phyloP scores from a whole-genome alignment of 2,329 filamentous ascomycete species.

The Trichophyton simii region DNA sequence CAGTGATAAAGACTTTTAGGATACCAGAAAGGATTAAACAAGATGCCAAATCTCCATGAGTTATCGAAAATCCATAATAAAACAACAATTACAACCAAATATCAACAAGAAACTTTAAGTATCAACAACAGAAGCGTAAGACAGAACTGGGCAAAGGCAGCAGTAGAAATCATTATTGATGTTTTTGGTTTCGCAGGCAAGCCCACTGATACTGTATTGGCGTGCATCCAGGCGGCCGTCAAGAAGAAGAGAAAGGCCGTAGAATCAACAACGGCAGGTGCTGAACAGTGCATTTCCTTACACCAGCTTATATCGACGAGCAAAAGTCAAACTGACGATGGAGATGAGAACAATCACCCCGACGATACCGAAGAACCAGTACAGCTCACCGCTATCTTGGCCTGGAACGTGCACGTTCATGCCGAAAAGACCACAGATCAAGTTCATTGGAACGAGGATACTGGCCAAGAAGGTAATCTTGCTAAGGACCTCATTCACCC shows the following conservation, averaged over 20 bases:
- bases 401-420: conserved; percentile 41
- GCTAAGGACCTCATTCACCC: conserved; percentile 77
- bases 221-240: neutral
- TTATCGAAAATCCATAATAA: neutral
- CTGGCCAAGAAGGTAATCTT: conserved; percentile 93
- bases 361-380: conserved; percentile 40
- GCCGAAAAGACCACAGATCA: conserved; percentile 56
- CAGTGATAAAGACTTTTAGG: neutral
- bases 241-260: neutral
- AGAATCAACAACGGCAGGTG: neutral
- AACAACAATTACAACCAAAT: neutral
- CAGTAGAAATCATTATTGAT: neutral
- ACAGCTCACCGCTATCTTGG: conserved; percentile 21
- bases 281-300: conserved; percentile 13
- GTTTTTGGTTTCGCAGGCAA: neutral
- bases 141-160: neutral
- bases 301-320: conserved; percentile 32
- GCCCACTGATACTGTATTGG: neutral
- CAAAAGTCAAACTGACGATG: conserved; percentile 25
- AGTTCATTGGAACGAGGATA: conserved; percentile 88
- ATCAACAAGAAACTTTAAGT: conserved; percentile 1
- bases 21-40: neutral
- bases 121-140: neutral
- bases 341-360: conserved; percentile 35
- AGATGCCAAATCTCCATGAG: neutral